Evolutionary conservation across 2,329 filamentous ascomycete genomes (phyloP).

Genomic region (Neopestalotiopsis clavispora): DNA sequence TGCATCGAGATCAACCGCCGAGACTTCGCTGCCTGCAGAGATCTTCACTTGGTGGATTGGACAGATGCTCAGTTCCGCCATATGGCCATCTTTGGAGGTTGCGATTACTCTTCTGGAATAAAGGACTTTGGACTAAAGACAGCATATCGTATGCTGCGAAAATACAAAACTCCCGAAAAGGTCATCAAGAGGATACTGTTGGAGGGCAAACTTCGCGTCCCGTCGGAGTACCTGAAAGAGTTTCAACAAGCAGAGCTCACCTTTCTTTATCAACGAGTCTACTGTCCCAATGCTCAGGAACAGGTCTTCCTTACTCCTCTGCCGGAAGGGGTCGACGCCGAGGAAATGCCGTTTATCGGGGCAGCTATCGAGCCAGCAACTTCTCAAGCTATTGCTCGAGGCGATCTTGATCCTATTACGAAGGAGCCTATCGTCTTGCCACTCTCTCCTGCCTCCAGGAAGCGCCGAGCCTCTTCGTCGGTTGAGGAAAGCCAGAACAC

Average conservation of each 20-base stretch:
- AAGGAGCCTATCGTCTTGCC: constrained; percentile 66
- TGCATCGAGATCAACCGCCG: constrained; percentile 89
- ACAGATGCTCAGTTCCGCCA: constrained; percentile 87
- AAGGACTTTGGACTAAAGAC: constrained; percentile 90
- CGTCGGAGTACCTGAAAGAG: constrained; percentile 77
- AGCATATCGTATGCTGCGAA: constrained; percentile 86
- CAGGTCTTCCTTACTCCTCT: constrained; percentile 78
- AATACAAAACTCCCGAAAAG: constrained; percentile 85
- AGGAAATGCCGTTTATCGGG: constrained; percentile 83
- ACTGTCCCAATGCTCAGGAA: constrained; percentile 73
- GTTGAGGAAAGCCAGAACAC: constrained; percentile 10
- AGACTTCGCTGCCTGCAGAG: constrained; percentile 87
- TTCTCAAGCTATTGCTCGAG: constrained; percentile 76
- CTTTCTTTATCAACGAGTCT: constrained; percentile 94
- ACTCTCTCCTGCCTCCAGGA: constrained; percentile 42
- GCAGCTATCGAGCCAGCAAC: constrained; percentile 69
- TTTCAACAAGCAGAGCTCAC: constrained; percentile 91
- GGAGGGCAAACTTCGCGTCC: constrained; percentile 83
- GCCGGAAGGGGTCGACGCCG: constrained; percentile 64
- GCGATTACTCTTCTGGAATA: constrained; percentile 90
- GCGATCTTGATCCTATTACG: constrained; percentile 88
- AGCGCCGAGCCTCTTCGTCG: constrained; percentile 38
- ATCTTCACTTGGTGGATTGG: constrained; percentile 90
- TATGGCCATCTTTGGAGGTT: constrained; percentile 97
- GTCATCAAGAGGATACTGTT: constrained; percentile 85